Percentiles rank a stretch among this genome's conserved stretches.
Evolutionary conservation across 495 filamentous ascomycete species (phyloP).

Genomic region (Penicillium dipodomyicola): DNA sequence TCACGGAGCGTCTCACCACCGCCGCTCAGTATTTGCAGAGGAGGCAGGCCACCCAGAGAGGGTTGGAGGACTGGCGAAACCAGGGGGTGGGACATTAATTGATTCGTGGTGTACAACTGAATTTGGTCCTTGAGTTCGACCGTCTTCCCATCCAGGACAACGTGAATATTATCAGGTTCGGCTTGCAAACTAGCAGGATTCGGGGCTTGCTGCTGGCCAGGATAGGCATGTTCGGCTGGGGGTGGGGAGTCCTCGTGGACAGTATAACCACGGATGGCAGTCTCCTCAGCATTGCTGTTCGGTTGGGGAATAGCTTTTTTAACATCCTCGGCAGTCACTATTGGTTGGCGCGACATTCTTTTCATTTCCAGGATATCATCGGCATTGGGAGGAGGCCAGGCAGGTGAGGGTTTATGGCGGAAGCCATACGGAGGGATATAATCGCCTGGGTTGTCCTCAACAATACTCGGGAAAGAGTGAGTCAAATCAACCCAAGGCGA

Average conservation of each 20-base stretch:
- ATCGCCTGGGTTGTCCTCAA: conserved; percentile 67
- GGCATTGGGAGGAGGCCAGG: conserved; percentile 88
- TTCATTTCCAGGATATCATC: conserved; percentile 59
- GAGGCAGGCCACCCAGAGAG: conserved; percentile 83
- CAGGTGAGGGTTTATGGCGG: conserved; percentile 72
- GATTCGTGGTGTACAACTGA: conserved; percentile 90
- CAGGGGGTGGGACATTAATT: conserved; percentile 78
- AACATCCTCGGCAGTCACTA: conserved; percentile 29
- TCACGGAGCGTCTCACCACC: conserved; percentile 87
- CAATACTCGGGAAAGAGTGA: conserved; percentile 89
- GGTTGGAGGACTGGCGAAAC: conserved; percentile 86
- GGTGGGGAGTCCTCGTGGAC: conserved; percentile 28
- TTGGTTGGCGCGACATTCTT: conserved; percentile 35
- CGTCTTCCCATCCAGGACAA: conserved; percentile 67
- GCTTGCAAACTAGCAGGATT: conserved; percentile 27
- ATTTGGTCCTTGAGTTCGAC: conserved; percentile 86
- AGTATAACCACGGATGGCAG: conserved; percentile 43
- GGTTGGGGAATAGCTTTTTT: conserved; percentile 15
- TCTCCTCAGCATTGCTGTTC: conserved; percentile 29
- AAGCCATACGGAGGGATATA: conserved; percentile 89
- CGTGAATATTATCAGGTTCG: conserved; percentile 47
- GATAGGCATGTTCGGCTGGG: conserved; percentile 30
- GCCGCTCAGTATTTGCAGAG: conserved; percentile 79
- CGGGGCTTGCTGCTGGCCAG: conserved; percentile 32
- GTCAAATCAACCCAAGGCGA: conserved; percentile 93